Conservation (phyloP, 2,329 filamentous ascomycete species). For the Fusarium verrucosum region DNA sequence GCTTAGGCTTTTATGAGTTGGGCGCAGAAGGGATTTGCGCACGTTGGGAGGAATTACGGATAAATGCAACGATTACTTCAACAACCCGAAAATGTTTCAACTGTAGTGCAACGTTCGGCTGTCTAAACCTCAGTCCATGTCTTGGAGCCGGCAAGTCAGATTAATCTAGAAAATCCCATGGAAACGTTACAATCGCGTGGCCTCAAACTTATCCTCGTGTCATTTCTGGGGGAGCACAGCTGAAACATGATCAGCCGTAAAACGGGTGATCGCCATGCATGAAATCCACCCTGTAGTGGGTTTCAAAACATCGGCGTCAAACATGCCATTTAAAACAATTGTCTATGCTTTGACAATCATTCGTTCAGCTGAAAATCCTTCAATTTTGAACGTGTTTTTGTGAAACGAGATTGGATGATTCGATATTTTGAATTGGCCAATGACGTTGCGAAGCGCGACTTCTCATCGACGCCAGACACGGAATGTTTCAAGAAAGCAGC, state of each 20-base stretch:
- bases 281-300: conserved; percentile 3
- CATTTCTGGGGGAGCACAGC: not conserved
- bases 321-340: conserved; percentile 5
- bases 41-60: no score
- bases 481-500: not conserved
- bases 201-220: not conserved
- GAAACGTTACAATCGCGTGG: not conserved
- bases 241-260: not conserved
- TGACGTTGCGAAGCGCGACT: not conserved
- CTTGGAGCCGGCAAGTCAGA: no score
- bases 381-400: not conserved
- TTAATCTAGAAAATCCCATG: fast-evolving
- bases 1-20: fast-evolving
- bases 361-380: not conserved
- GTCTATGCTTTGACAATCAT: not conserved
- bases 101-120: not conserved
- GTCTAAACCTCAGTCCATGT: not conserved
- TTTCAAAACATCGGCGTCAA: conserved; percentile 13
- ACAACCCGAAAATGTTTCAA: not conserved
- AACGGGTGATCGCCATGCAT: conserved; percentile 22
- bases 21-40: not conserved
- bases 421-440: not conserved
- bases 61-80: not conserved
- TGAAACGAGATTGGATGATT: not conserved
- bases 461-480: not conserved